phyloP scores from a whole-genome alignment of 352 stramenopile species.

The Chrysophaeum taylorii region DNA sequence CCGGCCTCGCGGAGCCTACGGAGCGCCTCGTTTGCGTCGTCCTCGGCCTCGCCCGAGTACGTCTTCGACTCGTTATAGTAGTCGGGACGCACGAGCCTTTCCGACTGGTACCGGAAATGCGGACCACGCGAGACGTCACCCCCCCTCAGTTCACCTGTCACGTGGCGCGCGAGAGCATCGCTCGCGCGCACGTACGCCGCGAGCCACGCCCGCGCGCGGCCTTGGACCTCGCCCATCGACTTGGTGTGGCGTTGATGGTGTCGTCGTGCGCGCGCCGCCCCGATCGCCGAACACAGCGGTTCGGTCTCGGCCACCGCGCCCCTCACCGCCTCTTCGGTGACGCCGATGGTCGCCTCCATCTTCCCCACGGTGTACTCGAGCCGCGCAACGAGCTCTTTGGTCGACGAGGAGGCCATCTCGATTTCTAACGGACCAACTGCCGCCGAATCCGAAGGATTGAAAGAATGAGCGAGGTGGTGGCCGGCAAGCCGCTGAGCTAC shows the following conservation, averaged over 20 bases:
- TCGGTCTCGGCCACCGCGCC: neutral
- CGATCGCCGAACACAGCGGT: neutral
- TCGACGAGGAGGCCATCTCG: no score
- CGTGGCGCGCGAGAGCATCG: neutral
- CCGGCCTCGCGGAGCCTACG: neutral
- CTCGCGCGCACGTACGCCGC: neutral
- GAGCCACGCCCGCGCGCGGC: neutral
- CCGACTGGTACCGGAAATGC: neutral
- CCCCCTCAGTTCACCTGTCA: neutral
- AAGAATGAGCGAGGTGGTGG: no score
- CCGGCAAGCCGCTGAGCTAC: no score
- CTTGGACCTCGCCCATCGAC: neutral
- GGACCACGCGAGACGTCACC: neutral
- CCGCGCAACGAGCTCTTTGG: no score
- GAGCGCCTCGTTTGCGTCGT: conserved; percentile 8
- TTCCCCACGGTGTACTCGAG: neutral
- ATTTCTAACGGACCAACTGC: no score
- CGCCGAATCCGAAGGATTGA: no score
- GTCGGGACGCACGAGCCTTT: neutral
- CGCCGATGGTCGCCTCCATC: neutral
- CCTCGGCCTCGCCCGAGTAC: conserved; percentile 5
- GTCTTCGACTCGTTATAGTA: neutral
- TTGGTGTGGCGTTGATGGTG: neutral
- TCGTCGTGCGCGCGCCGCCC: neutral
- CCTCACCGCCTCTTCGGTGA: neutral